Evolutionary conservation across 345 rosid genomes (phyloP), one percentile per base, ranked within the genome.

Genomic region (Cardamine occulta): DNA sequence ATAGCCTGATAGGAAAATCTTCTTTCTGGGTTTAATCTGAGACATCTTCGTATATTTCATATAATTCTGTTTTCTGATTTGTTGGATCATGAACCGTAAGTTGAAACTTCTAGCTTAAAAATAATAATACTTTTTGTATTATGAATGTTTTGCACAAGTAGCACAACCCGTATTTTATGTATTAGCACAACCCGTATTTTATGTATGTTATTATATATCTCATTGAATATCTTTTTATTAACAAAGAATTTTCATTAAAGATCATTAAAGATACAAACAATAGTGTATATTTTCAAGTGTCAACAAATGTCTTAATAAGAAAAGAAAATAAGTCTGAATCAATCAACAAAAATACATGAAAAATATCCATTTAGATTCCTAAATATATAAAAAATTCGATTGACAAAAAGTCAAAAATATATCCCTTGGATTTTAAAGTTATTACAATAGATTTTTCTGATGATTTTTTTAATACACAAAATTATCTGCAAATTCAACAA

Each of bases 1-100:
- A 40, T 49, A 35, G 52, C 40, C 54, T 12, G 12, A 7, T 63
- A 44, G 37, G 59, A 18, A 52, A 2, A 15, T 45, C 21, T 39
- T 68, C 7, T 49, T 52, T 60, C 1, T 23, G 51, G 14, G 31
- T 76, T 62, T 34, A 21, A 37, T 32, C 52, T 59, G 35, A 62
- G 64, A 61, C 26, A 13, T 47, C 19, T 59, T 48, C 39, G 11
- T 64, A 42, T 63, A 24, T 75, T 67, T 74, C n/a, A 44, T 24
- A 11, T 53, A 2, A 2, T n/a, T 63, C 23, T 66, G 51, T 56
- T 66, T 56, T 74, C 21, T 3, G 24, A 37, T 37, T 14, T 53
- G 32, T 52, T 8, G 40, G 14, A 17, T 32, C 14, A 32, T 57
- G 42, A 57, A 56, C 3, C 21, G 21, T 4, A 57, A 0, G 14